Evolutionary conservation across 495 filamentous ascomycete genomes (phyloP).

Genomic region (Bombardia bombarda): DNA sequence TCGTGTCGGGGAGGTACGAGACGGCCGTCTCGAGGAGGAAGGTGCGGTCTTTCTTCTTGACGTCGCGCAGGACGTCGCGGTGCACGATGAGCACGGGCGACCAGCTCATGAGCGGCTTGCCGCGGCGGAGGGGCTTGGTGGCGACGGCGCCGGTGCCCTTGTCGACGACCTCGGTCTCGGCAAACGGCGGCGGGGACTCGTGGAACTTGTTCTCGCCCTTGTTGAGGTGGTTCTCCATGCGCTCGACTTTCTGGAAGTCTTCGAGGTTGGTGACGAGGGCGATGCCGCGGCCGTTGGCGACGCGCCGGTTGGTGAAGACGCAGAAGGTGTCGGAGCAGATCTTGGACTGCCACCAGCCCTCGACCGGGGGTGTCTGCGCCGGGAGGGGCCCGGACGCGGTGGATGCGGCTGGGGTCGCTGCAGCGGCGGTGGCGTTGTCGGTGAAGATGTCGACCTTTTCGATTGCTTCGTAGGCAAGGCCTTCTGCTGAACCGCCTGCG

Average conservation of each 20-base stretch:
- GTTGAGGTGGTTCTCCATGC: constrained; percentile 15
- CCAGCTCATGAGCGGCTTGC: constrained; percentile 13
- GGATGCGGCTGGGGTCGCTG: not conserved
- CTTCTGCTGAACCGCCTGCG: constrained; percentile 8
- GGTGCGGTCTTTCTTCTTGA: constrained; percentile 13
- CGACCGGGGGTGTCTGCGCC: constrained; percentile 6
- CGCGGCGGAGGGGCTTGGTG: not conserved
- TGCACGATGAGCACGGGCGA: constrained; percentile 26
- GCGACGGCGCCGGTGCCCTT: constrained; percentile 11
- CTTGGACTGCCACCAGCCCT: constrained; percentile 21
- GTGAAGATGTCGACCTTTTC: constrained; percentile 16
- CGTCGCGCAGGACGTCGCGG: constrained; percentile 18
- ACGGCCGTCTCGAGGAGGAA: constrained; percentile 23
- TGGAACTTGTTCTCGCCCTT: constrained; percentile 15
- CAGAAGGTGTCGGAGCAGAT: constrained; percentile 26
- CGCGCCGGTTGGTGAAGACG: constrained; percentile 23
- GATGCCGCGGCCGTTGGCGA: constrained; percentile 1
- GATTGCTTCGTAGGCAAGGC: constrained; percentile 21
- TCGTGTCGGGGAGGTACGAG: constrained; percentile 19
- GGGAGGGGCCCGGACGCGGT: no score
- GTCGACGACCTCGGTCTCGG: constrained; percentile 12
- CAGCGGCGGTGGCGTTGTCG: constrained; percentile 13
- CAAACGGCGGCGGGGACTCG: constrained; percentile 3
- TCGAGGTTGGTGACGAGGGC: constrained; percentile 14
- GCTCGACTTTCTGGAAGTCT: constrained; percentile 19